Evolutionary conservation across 139 green algal species (phyloP).

Genomic region (Chlorella ohadii): DNA sequence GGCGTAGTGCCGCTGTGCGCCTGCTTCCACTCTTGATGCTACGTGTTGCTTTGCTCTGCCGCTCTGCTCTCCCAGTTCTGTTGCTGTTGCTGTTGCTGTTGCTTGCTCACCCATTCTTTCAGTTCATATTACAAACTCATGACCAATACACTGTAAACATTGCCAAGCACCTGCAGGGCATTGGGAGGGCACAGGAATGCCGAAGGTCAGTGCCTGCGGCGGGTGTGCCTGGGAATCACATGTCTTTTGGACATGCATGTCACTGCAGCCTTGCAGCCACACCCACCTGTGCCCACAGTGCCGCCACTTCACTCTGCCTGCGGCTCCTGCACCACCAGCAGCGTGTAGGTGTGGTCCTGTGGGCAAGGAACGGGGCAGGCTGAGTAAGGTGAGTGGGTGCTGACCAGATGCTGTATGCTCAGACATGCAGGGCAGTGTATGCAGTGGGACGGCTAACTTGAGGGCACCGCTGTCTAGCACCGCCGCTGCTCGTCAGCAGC

Average conservation of each 20-base stretch:
- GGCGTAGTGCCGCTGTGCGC: constrained; percentile 1
- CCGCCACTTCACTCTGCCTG: constrained; percentile 17
- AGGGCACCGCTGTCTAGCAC: too few species aligned
- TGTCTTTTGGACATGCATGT: too few species aligned
- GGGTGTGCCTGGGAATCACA: too few species aligned
- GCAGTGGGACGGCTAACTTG: too few species aligned
- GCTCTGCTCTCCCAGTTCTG: neutral
- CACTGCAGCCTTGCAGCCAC: neutral
- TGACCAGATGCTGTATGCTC: neutral
- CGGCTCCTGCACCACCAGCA: constrained; percentile 84
- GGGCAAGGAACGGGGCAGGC: neutral
- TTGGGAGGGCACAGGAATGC: neutral
- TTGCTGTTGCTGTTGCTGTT: neutral
- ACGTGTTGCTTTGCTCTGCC: neutral
- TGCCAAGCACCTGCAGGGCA: neutral
- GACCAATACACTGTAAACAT: neutral
- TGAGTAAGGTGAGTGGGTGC: neutral
- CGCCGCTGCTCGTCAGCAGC: neutral
- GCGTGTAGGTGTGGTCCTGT: constrained; percentile 69
- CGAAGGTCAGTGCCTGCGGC: too few species aligned
- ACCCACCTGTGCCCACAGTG: neutral
- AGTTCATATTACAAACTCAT: neutral
- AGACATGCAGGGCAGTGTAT: too few species aligned
- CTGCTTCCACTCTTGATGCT: neutral
- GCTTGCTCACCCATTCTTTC: neutral